Percentiles rank a stretch among this genome's conserved stretches.
Evolutionary conservation across 495 filamentous ascomycete genomes (phyloP).

Genomic region (Penicillium alfredii): DNA sequence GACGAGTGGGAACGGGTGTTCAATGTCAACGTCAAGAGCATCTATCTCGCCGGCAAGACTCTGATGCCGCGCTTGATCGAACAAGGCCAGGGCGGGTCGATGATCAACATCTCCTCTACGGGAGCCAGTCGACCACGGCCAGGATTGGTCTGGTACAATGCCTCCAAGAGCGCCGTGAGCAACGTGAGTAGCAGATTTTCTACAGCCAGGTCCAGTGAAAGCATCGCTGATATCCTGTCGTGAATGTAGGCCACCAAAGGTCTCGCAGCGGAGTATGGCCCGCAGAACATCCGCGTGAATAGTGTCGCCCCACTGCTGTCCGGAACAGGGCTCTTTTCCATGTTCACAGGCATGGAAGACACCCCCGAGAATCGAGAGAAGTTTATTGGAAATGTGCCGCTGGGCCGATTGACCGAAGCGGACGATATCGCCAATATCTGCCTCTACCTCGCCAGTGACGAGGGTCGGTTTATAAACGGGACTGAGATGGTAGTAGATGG

Average conservation of each 20-base stretch:
- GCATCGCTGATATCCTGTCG: not conserved
- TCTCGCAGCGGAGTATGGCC: constrained; percentile 62
- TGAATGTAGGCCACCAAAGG: constrained; percentile 50
- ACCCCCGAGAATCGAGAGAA: constrained; percentile 63
- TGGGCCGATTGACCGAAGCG: constrained; percentile 57
- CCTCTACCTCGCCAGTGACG: constrained; percentile 60
- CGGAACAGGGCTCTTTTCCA: constrained; percentile 58
- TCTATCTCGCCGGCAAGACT: constrained; percentile 50
- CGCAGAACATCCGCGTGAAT: constrained; percentile 60
- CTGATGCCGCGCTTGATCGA: constrained; percentile 50
- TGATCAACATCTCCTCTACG: constrained; percentile 64
- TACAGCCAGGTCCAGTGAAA: not conserved
- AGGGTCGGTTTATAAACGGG: constrained; percentile 66
- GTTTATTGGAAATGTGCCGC: constrained; percentile 60
- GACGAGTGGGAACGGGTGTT: constrained; percentile 62
- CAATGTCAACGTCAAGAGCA: constrained; percentile 58
- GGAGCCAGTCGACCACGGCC: constrained; percentile 59
- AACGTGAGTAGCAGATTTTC: constrained; percentile 41
- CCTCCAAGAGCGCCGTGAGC: constrained; percentile 58
- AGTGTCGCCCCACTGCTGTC: constrained; percentile 56
- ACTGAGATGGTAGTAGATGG: constrained; percentile 41
- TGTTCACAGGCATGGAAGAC: constrained; percentile 60
- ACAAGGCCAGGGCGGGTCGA: constrained; percentile 51
- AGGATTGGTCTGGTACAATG: constrained; percentile 66
- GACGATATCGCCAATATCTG: constrained; percentile 63